These are phyloP conservation scores for Collybia sordida DNA, from an alignment of 768 basidiomycete genomes.

Conservation along the genomic window DNA sequence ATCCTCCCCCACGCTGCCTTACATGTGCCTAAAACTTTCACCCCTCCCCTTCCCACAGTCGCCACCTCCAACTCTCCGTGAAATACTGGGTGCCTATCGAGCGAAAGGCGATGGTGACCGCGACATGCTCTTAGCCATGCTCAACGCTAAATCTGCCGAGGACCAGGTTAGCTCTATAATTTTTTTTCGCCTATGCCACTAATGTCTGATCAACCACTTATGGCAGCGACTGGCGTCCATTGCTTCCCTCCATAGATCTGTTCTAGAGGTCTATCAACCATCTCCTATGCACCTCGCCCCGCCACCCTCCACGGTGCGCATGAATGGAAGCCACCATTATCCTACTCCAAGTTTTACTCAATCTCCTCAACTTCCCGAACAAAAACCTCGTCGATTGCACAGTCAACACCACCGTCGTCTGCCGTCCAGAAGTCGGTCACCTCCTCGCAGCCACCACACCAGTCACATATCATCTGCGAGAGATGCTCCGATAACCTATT, in stretches of 20 bases:
- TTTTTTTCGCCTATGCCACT: neutral
- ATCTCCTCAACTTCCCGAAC: slow-evolving; percentile 33
- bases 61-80: slow-evolving; percentile 79
- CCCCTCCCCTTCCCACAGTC: slow-evolving; percentile 45
- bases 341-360: slow-evolving; percentile 37
- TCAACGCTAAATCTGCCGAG: slow-evolving; percentile 90
- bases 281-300: slow-evolving; percentile 17
- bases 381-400: slow-evolving; percentile 30
- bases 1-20: slow-evolving; percentile 10
- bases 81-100: slow-evolving; percentile 85
- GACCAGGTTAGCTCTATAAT: slow-evolving; percentile 66
- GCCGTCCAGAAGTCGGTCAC: slow-evolving; percentile 39
- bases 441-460: slow-evolving; percentile 26
- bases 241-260: slow-evolving; percentile 66
- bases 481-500: slow-evolving; percentile 32
- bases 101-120: slow-evolving; percentile 89
- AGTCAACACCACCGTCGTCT: slow-evolving; percentile 20
- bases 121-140: slow-evolving; percentile 86
- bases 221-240: slow-evolving; percentile 68
- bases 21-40: slow-evolving; percentile 11
- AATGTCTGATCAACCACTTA: slow-evolving; percentile 1
- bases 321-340: slow-evolving; percentile 36
- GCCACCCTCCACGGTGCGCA: slow-evolving; percentile 15
- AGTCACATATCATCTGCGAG: slow-evolving; percentile 31
- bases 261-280: slow-evolving; percentile 60